phyloP scores from a whole-genome alignment of 495 filamentous ascomycete genomes.

The Xylaria acuta region DNA sequence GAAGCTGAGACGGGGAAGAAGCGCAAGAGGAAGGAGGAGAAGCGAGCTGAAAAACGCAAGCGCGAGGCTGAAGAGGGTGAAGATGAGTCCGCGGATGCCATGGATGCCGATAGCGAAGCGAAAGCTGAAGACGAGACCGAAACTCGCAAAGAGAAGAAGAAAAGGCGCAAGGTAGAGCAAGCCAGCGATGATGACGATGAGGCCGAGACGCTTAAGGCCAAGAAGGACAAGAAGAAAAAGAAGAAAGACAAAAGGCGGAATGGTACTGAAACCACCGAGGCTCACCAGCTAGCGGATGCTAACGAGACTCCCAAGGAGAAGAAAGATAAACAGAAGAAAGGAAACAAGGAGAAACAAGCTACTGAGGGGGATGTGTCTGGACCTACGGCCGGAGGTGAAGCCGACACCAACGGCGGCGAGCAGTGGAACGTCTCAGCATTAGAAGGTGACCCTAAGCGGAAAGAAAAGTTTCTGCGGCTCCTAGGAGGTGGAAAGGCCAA shows the following conservation, averaged over 20 bases:
- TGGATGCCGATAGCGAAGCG: conserved; percentile 26
- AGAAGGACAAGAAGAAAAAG: conserved; percentile 33
- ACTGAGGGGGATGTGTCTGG: conserved; percentile 26
- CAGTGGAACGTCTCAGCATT: conserved; percentile 62
- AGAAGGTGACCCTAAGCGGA: conserved; percentile 55
- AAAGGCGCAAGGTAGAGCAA: conserved; percentile 35
- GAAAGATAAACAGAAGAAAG: conserved; percentile 31
- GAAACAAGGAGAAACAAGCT: conserved; percentile 14
- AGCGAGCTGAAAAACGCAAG: conserved; percentile 39
- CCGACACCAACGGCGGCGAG: conserved; percentile 33
- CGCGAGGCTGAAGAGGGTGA: conserved; percentile 34
- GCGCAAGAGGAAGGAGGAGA: conserved; percentile 32
- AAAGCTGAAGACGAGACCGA: conserved; percentile 30
- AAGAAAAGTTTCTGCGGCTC: conserved; percentile 63
- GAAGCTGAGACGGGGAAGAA: conserved; percentile 29
- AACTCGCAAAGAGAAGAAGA: conserved; percentile 29
- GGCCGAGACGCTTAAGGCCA: conserved; percentile 28
- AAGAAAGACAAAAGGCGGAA: conserved; percentile 9
- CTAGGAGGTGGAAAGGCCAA: conserved; percentile 57
- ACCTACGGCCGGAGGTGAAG: conserved; percentile 22
- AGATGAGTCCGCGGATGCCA: not conserved
- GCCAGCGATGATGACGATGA: conserved; percentile 22
- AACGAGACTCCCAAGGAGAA: conserved; percentile 42
- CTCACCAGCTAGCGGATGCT: conserved; percentile 30
- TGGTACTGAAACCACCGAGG: conserved; percentile 27